A percentile compares a stretch with the other conserved stretches of the same genome.
Evolutionary conservation across 495 filamentous ascomycete genomes (phyloP).

Genomic region (Penicillium paxilli): DNA sequence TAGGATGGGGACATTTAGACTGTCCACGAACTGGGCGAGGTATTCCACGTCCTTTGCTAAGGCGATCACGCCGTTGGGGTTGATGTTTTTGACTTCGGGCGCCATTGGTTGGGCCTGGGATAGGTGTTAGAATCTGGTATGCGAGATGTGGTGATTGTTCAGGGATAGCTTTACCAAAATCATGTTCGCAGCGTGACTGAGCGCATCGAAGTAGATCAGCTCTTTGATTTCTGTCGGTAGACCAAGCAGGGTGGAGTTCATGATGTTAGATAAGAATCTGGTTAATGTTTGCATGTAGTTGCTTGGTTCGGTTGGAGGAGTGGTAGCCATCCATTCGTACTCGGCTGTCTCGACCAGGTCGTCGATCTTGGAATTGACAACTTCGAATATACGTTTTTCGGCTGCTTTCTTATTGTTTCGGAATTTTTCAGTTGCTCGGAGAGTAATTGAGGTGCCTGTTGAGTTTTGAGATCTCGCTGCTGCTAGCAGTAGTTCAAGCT

Average conservation of each 20-base stretch:
- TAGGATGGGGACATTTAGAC: conserved; percentile 76
- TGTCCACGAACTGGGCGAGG: conserved; percentile 80
- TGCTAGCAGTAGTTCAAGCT: conserved; percentile 81
- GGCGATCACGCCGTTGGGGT: conserved; percentile 77
- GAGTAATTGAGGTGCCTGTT: conserved; percentile 69
- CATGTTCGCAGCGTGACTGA: conserved; percentile 83
- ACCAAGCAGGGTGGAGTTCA: conserved; percentile 89
- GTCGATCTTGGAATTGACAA: conserved; percentile 98
- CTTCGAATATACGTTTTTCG: conserved; percentile 95
- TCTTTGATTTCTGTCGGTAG: conserved; percentile 94
- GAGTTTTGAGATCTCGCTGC: conserved; percentile 72
- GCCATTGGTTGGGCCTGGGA: conserved; percentile 76
- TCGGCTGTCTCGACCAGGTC: conserved; percentile 96
- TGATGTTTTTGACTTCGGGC: conserved; percentile 77
- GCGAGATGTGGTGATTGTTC: not conserved
- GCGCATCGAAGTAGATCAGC: conserved; percentile 94
- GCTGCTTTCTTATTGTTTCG: conserved; percentile 89
- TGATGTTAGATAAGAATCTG: conserved; percentile 90
- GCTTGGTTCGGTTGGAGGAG: conserved; percentile 66
- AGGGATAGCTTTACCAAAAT: conserved; percentile 64
- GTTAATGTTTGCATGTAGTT: conserved; percentile 95
- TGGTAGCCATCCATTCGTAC: conserved; percentile 86
- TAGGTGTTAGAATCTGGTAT: not conserved
- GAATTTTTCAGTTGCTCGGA: conserved; percentile 84
- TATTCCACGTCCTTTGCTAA: conserved; percentile 81